A percentile compares a stretch with the other conserved stretches of the same genome.
These are phyloP conservation scores for Ailanthus altissimus DNA, from an alignment of 345 rosid species.

Conservation along the genomic window DNA sequence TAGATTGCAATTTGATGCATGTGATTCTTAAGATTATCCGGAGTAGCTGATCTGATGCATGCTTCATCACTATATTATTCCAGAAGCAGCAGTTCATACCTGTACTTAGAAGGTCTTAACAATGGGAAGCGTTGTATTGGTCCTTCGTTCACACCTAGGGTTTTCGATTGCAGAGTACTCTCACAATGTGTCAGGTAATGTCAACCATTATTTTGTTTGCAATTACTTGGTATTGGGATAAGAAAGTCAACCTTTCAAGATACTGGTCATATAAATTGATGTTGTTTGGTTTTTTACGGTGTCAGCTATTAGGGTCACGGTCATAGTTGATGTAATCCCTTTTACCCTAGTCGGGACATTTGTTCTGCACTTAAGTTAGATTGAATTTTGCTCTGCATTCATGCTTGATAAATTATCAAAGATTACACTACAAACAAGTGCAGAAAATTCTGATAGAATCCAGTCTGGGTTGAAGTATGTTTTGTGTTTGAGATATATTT, in stretches of 20 bases:
- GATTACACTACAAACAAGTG: no score
- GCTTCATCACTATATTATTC: background rate
- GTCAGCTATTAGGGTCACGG: no score
- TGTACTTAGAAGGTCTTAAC: background rate
- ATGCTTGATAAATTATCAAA: no score
- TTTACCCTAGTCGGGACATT: background rate
- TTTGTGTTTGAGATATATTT: background rate
- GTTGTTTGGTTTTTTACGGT: no score
- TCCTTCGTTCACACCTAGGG: background rate
- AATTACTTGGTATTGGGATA: background rate
- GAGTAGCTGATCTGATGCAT: background rate
- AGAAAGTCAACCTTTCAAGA: background rate
- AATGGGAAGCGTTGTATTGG: background rate
- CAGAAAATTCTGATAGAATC: background rate
- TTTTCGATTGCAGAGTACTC: background rate
- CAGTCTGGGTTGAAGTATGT: background rate
- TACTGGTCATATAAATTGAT: no score
- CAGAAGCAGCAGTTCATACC: background rate
- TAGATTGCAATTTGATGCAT: background rate
- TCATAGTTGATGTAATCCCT: background rate
- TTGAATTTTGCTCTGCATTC: background rate
- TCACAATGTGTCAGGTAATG: background rate
- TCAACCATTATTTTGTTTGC: constrained; percentile 4
- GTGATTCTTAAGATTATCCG: background rate
- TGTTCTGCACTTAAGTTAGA: background rate